These are phyloP conservation scores for Aspergillus japonicus DNA, from an alignment of 2,329 filamentous ascomycete genomes.

Conservation along the genomic window DNA sequence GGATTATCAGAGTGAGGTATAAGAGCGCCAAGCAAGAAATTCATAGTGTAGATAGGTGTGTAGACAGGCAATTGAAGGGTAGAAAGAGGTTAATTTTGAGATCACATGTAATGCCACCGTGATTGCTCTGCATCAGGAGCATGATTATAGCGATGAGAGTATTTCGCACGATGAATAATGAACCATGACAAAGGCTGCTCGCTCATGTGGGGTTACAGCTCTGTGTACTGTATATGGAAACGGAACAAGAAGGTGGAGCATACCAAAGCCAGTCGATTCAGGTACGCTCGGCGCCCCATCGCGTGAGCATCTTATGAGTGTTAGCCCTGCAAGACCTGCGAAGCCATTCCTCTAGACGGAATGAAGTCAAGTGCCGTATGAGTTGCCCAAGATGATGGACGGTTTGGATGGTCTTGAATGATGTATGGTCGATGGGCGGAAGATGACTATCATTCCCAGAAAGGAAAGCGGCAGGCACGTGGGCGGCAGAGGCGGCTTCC, in stretches of 20 bases:
- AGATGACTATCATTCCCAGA: neutral
- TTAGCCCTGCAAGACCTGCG: neutral
- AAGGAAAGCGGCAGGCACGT: conserved; percentile 11
- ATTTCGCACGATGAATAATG: no score
- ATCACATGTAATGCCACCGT: neutral
- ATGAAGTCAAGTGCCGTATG: no score
- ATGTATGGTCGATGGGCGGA: neutral
- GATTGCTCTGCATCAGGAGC: neutral
- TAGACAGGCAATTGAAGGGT: neutral
- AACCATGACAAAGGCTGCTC: neutral
- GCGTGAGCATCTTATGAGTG: conserved; percentile 3
- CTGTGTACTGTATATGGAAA: conserved; percentile 3
- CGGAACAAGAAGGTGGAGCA: conserved; percentile 20
- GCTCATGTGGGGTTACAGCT: neutral
- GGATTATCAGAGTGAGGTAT: neutral
- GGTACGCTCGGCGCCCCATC: conserved; percentile 48
- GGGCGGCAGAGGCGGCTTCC: conserved; percentile 21
- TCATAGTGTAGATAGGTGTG: neutral
- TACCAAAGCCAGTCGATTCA: conserved; percentile 49
- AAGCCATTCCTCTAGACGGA: conserved; percentile 1
- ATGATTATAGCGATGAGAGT: neutral
- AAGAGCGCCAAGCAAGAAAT: neutral
- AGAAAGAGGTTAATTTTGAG: neutral
- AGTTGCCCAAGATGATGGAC: no score
- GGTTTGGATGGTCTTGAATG: neutral